phyloP scores from a whole-genome alignment of 2,329 filamentous ascomycete genomes.

The Byssothecium circinans region DNA sequence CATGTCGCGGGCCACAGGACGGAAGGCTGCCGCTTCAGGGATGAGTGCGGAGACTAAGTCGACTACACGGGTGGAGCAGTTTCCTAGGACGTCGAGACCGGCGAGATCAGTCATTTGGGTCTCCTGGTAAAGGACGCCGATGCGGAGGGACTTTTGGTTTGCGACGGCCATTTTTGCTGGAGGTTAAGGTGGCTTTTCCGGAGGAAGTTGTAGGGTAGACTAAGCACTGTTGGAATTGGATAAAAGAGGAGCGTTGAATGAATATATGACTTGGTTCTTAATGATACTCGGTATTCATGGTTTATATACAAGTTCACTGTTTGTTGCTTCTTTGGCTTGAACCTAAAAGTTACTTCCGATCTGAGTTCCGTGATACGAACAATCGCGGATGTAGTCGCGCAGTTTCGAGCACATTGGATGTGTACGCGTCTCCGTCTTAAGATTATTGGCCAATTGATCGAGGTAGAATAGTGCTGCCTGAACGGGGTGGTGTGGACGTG shows the following conservation, averaged over 20 bases:
- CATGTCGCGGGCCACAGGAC: constrained; percentile 30
- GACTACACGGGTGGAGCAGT: constrained; percentile 35
- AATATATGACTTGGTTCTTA: too few relatives aligned
- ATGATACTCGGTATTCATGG: neutral
- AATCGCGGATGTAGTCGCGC: neutral
- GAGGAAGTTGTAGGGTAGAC: neutral
- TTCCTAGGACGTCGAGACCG: constrained; percentile 46
- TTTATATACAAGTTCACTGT: neutral
- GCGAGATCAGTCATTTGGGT: constrained; percentile 47
- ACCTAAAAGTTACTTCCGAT: neutral
- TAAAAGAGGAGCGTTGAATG: too few relatives aligned
- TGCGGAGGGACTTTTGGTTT: constrained; percentile 34
- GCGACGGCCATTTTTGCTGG: neutral
- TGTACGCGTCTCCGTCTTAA: neutral
- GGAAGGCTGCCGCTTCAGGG: constrained; percentile 16
- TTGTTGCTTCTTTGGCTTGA: neutral
- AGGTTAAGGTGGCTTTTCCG: neutral
- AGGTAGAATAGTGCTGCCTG: neutral
- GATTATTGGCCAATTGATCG: neutral
- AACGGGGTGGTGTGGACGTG: neutral
- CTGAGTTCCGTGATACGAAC: neutral
- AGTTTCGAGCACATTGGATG: neutral
- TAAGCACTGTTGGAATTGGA: too few relatives aligned
- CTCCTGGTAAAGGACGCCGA: constrained; percentile 46
- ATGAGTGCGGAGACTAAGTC: constrained; percentile 16